These are phyloP conservation scores for Phylloboletellus chloephorus DNA, from an alignment of 1,284 basidiomycete genomes.

Conservation along the genomic window DNA sequence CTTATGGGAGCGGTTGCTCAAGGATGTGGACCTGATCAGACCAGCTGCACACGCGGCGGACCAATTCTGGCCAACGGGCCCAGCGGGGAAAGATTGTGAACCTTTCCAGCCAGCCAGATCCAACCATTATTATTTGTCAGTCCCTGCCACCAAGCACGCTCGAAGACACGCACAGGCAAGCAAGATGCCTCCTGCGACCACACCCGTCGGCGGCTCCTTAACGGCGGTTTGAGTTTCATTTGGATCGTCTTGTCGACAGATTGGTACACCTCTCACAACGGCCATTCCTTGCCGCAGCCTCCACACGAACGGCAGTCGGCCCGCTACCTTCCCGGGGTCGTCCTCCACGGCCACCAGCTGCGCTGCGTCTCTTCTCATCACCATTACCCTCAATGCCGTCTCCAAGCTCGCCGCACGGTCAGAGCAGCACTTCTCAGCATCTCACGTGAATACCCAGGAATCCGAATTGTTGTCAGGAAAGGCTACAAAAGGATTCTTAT, in stretches of 20 bases:
- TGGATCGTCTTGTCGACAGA: conserved; percentile 25
- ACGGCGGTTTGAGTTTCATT: conserved; percentile 32
- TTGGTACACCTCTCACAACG: conserved; percentile 23
- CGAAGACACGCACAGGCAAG: conserved; percentile 10
- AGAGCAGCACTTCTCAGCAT: not conserved
- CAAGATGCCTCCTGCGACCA: conserved; percentile 4
- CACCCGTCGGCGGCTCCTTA: conserved; percentile 23
- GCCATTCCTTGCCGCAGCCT: conserved; percentile 15
- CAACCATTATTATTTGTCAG: conserved; percentile 10
- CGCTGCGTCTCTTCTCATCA: not conserved
- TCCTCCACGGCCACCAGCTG: not conserved
- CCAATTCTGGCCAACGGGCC: conserved; percentile 25
- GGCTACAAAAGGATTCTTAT: conserved; percentile 12
- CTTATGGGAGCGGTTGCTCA: conserved; percentile 24
- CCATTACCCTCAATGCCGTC: not conserved
- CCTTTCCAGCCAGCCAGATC: conserved; percentile 8
- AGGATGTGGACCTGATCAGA: conserved; percentile 28
- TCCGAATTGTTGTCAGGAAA: conserved; percentile 2
- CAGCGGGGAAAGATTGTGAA: conserved; percentile 12
- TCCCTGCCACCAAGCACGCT: conserved; percentile 15
- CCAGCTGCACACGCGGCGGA: conserved; percentile 23
- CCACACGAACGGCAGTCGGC: conserved; percentile 9
- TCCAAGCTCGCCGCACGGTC: not conserved
- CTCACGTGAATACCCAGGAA: conserved; percentile 4
- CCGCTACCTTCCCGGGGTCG: conserved; percentile 1